A percentile compares a stretch with the other conserved stretches of the same genome.
These are phyloP conservation scores for Daldinia childiae DNA, from an alignment of 495 filamentous ascomycete species.

Conservation along the genomic window DNA sequence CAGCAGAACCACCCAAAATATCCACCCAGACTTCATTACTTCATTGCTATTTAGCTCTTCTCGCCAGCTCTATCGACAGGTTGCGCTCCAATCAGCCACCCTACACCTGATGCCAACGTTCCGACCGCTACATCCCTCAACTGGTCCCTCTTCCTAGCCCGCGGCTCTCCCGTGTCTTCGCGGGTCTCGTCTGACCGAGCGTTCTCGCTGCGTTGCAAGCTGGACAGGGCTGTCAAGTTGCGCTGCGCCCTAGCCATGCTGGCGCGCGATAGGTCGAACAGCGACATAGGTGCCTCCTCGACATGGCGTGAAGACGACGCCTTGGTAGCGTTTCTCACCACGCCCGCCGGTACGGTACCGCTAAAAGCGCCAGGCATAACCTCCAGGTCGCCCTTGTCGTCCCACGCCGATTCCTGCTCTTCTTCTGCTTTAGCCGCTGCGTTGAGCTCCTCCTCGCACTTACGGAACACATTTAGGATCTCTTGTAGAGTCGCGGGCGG, in stretches of 20 bases:
- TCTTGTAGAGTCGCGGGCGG: constrained; percentile 82
- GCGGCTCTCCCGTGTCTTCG: constrained; percentile 53
- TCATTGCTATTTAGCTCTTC: constrained; percentile 3
- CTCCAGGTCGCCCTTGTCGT: constrained; percentile 68
- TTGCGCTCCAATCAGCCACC: constrained; percentile 82
- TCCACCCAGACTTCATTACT: background rate
- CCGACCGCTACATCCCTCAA: constrained; percentile 78
- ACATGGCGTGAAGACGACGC: constrained; percentile 43
- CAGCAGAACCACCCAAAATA: background rate
- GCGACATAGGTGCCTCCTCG: constrained; percentile 89
- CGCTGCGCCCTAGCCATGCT: constrained; percentile 75
- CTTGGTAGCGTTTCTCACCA: constrained; percentile 18
- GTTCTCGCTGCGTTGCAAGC: constrained; percentile 50
- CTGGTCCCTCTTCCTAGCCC: constrained; percentile 81
- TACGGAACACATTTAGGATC: constrained; percentile 83
- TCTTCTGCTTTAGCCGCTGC: constrained; percentile 73
- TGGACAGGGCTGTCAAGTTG: constrained; percentile 59
- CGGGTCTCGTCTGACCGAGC: constrained; percentile 42
- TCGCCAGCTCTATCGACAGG: constrained; percentile 42
- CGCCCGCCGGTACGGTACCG: constrained; percentile 41
- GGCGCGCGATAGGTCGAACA: constrained; percentile 89
- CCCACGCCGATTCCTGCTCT: constrained; percentile 77
- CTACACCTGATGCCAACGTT: constrained; percentile 79
- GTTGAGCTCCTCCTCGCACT: constrained; percentile 86
- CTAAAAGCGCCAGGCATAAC: constrained; percentile 74